Base-by-base conservation (phyloP, 345 rosid genomes). In the Sisymbrium irio region DNA sequence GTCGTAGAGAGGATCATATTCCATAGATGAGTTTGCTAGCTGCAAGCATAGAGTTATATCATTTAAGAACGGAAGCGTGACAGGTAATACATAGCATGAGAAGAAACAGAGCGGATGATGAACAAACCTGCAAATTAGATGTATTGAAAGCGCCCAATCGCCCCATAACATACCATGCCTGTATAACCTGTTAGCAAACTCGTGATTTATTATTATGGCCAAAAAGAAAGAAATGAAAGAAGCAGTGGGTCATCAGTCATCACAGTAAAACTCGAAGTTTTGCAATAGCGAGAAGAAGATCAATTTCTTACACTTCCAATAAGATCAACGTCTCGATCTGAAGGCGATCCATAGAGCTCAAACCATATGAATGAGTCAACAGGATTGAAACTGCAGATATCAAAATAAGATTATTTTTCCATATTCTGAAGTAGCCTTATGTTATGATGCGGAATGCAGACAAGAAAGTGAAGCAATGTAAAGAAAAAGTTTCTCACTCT, bases 141-240 rank as follows among this genome's bases (percentile, higher is more conserved):
- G 96, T 86, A 81, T 94, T 94, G 82, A 91, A 94, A 78, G 93
- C 91, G 44, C 98, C 98, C 68, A 91, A 72, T 58, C 97, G 81
- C 46, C 98, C 97, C 98, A 94, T 91, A 72, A 91, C 91, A 82
- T 94, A 91, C 97, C 97, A 91, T 20, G 98, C 85, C 72, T 89
- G 97, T 70, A 91, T 82, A 61, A 83, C 89, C 98, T 94, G 92
- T 78, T 75, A 4, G 41, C 11, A 46, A 75, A 55, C 10, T 32
- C 57, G 61, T 54, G 20, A 37, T 54, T 12, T 22, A 36, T 5
- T 57, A 36, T 9, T 44, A 30, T 28, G 9, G 73, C 28, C 65
- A 57, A 28, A 59, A 49, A 32, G 51, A 27, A 60, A 33, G 27
- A 41, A 30, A 41, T 19, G 30, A 44, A 74, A 47, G 37, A 75